phyloP scores from a whole-genome alignment of 2,329 filamentous ascomycete species.

The Verticillium zaregamsianum region DNA sequence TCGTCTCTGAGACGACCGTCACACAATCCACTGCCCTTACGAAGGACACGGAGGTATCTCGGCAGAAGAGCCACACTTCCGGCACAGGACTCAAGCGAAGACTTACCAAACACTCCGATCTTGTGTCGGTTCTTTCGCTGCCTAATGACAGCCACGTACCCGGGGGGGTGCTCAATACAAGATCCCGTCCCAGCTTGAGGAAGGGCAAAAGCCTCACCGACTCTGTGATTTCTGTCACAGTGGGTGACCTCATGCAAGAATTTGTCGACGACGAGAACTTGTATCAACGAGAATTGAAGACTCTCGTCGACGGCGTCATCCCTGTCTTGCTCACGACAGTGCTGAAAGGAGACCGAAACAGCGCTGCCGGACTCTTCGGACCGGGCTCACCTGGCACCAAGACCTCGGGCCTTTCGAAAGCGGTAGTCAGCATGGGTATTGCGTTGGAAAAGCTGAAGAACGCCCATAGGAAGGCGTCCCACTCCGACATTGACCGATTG shows the following conservation, averaged over 20 bases:
- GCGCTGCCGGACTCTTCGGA: conserved; percentile 65
- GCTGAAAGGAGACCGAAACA: conserved; percentile 63
- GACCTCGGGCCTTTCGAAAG: conserved; percentile 65
- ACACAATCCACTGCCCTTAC: conserved; percentile 49
- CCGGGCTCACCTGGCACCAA: conserved; percentile 47
- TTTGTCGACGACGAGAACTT: conserved; percentile 79
- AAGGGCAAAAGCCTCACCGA: conserved; percentile 64
- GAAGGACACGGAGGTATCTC: conserved; percentile 39
- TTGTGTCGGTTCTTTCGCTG: conserved; percentile 86
- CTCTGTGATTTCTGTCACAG: conserved; percentile 66
- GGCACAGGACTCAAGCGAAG: conserved; percentile 58
- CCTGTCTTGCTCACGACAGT: conserved; percentile 86
- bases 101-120: conserved; percentile 86
- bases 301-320: conserved; percentile 90
- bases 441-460: conserved; percentile 79
- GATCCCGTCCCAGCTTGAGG: conserved; percentile 74
- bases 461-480: conserved; percentile 75
- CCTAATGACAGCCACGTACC: conserved; percentile 53
- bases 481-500: conserved; percentile 66
- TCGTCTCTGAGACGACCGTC: conserved; percentile 44
- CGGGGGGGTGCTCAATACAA: conserved; percentile 62
- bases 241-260: conserved; percentile 73
- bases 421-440: conserved; percentile 92
- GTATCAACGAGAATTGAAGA: conserved; percentile 87
- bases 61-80: conserved; percentile 43